Base-by-base conservation (phyloP, 108 stramenopile genomes). In the Schizochytrium sp. region DNA sequence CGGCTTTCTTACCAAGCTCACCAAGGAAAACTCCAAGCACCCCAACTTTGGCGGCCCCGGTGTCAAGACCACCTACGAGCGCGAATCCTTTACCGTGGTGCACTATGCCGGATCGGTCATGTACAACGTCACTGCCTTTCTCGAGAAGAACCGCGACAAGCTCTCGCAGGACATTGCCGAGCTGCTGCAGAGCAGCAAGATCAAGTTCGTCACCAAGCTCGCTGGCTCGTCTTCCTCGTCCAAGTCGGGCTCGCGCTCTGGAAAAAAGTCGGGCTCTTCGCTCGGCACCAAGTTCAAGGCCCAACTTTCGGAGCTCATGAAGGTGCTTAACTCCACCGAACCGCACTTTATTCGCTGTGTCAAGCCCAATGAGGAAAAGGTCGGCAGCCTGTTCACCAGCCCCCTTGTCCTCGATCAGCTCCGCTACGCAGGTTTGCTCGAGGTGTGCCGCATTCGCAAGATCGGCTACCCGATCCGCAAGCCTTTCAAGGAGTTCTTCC, bases 281-380 rank as follows among this genome's bases (percentile, higher is more conserved):
- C 91, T 94, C 44, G 93, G 93, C 41, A 71, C 87, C 21, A 96
- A 98, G 89, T 99, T 99, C 92, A 96, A 96, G 89, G 44, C 89
- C 18, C 97, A 97, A 89, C 95, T 98, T 29, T 90, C 93, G 48
- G 92, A 95, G 60, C 94, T 99, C 60, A 96, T 97, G 58, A 88
- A 72, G 43, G 95, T 96, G 5, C 96, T 99, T 69, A 97, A 97
- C 87, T 90, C 90, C 23, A 99, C 98, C 0, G 94, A 94, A n/a
- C 99, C 99, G 0, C 99, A 99, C 92, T 99, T 97, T 69, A 95
- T 99, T 44, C 97, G 99, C 29, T 99, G 99, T 93, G 93, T 99
- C 58, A 99, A 99, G 93, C 98, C 99, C 69, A 99, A 99, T 87
- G 93, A 93, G 23, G 44, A 51, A 21, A 93, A 95, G 72, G 90